Percentiles rank a stretch among this genome's conserved stretches.
phyloP scores from a whole-genome alignment of 2,329 filamentous ascomycete species.

The Coniochaeta prunicola region DNA sequence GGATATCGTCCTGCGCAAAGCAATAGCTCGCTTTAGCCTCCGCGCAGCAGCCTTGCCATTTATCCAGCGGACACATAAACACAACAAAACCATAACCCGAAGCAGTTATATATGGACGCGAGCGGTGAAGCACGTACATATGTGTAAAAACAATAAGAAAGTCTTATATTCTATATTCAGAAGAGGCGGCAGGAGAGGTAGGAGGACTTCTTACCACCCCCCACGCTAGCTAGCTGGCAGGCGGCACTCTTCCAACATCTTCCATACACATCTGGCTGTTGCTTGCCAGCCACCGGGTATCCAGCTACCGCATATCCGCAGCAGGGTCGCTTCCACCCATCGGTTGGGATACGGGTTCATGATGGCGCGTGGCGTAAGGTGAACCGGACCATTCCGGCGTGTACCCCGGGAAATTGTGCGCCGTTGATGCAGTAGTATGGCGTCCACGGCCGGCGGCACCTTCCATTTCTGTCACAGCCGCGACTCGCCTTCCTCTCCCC shows the following conservation, averaged over 20 bases:
- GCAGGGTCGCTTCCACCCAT: neutral
- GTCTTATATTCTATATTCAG: neutral
- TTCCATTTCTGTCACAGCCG: neutral
- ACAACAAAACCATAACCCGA: neutral
- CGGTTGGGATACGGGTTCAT: neutral
- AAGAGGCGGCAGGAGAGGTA: too few species aligned
- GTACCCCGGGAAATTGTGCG: neutral
- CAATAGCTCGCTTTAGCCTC: neutral
- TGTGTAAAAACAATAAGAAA: neutral
- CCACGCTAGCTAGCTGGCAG: neutral
- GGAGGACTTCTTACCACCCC: neutral
- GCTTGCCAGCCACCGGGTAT: neutral
- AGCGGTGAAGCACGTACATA: neutral
- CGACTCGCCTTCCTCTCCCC: neutral
- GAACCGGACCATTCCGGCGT: neutral
- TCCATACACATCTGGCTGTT: neutral
- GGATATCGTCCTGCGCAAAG: neutral
- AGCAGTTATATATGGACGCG: neutral
- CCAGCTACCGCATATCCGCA: neutral
- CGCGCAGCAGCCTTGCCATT: neutral
- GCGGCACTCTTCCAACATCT: neutral
- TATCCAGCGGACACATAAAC: neutral
- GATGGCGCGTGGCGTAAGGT: neutral
- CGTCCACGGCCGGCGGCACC: neutral
- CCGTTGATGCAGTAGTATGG: neutral